Conservation (phyloP, 176 grass and related monocot genomes). For the Musa beccarii region DNA sequence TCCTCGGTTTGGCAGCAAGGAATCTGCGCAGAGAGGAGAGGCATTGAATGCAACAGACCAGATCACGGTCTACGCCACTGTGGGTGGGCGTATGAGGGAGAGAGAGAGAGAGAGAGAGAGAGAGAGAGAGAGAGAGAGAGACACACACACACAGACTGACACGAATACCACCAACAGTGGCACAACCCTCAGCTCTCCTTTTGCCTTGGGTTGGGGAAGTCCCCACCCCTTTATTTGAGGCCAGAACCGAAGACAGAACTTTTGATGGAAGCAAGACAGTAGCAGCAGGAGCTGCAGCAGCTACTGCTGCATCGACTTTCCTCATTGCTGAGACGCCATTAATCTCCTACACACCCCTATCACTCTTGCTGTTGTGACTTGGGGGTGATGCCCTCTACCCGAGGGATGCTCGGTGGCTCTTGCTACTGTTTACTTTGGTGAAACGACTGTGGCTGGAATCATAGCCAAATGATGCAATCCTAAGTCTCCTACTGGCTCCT, state of each 20-base stretch:
- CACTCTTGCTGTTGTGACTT: background rate
- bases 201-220: background rate
- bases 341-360: background rate
- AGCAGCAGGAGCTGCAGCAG: background rate
- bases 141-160: no score
- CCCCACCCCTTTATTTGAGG: background rate
- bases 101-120: background rate
- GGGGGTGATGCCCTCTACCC: background rate
- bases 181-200: background rate
- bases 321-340: background rate
- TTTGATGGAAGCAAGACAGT: background rate
- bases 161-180: background rate
- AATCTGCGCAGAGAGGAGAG: slow-evolving; percentile 6
- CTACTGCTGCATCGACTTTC: background rate
- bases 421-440: background rate
- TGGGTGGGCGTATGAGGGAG: background rate
- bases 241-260: background rate
- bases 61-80: background rate
- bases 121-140: background rate
- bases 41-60: background rate
- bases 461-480: slow-evolving; percentile 24
- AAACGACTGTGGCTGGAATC: slow-evolving; percentile 9
- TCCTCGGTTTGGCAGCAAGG: slow-evolving; percentile 21
- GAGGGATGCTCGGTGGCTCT: background rate
- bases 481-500: slow-evolving; percentile 5